Evolutionary conservation across 495 filamentous ascomycete genomes (phyloP), one percentile per base, ranked within the genome.

Genomic region (Apodospora peruviana): DNA sequence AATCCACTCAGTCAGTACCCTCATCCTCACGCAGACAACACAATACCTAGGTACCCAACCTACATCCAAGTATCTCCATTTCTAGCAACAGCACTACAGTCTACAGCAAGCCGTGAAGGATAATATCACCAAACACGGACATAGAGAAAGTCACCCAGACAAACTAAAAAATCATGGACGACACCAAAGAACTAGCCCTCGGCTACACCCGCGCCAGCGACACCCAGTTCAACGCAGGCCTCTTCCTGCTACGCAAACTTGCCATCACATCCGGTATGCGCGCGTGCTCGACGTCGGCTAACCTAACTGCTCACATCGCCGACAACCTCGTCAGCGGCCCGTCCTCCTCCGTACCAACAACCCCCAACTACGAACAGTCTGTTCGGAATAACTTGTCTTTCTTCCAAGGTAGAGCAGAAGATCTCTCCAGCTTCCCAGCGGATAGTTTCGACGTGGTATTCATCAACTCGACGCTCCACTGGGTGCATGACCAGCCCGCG

Each of bases 401-500:
- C 29, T 36, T 19, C 29, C 40, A 45, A 14, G 52, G 47, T 14
- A 45, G 21, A 42, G 52, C 52, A 4, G 52, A 55, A 43, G 52
- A 55, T 39, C 47, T 51, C 12, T 55, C 52, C 17, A 47, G 37
- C 2, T 55, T 55, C 36, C 16, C 47, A 32, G 16, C 4, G 20
- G 20, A 16, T 39, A 55, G 48, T 29, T 55, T 55, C 25, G 47
- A 55, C 39, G 41, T 41, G 17, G 22, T 55, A 10, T 55, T 50
- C 20, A 47, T 55, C 36, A 55, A 55, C 37, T 55, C 52, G 12
- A 55, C 52, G 21, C 47, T 55, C 7, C 52, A 55, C 19, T 51
- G 50, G 52, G 52, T 55, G 1, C 22, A 50, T 24, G 52, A 55
- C 22, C 52, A 55, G 21, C 12, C 52, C 0, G 21, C 29, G 20